phyloP scores from a whole-genome alignment of 129 eudicot species.

The Solidago caesia region DNA sequence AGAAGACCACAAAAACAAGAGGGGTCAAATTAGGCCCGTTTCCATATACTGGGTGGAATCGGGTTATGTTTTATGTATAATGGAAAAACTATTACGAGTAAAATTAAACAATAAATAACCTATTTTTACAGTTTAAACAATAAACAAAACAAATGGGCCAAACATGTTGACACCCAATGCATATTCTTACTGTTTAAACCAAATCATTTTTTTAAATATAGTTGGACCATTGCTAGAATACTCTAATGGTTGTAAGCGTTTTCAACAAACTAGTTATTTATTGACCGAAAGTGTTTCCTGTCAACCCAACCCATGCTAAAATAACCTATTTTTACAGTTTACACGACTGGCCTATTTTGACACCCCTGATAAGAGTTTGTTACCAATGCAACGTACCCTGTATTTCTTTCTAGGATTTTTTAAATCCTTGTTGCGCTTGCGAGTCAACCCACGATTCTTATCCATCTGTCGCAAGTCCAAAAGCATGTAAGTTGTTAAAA shows the following conservation, averaged over 20 bases:
- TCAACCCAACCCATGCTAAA: neutral
- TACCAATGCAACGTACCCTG: conserved; percentile 46
- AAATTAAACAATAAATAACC: neutral
- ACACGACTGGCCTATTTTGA: neutral
- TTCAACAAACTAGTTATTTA: neutral
- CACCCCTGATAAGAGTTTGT: neutral
- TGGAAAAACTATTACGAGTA: neutral
- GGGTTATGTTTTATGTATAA: neutral
- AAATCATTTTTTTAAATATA: too few relatives aligned
- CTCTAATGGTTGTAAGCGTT: too few relatives aligned
- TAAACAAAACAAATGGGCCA: too few relatives aligned
- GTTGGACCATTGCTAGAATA: too few relatives aligned
- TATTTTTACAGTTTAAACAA: too few relatives aligned
- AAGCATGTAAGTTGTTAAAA: conserved; percentile 1
- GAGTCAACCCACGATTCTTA: conserved; percentile 91
- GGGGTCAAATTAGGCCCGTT: neutral
- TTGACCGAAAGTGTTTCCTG: neutral
- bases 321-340: neutral
- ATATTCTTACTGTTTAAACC: too few relatives aligned
- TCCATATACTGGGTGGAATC: neutral
- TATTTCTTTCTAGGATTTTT: conserved; percentile 93
- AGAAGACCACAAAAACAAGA: neutral
- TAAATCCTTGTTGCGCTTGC: conserved; percentile 54
- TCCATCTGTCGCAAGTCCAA: conserved; percentile 54
- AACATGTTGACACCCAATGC: too few relatives aligned